A percentile compares a stretch with the other conserved stretches of the same genome.
phyloP scores from a whole-genome alignment of 768 basidiomycete genomes.

The Tulasnella sp. region DNA sequence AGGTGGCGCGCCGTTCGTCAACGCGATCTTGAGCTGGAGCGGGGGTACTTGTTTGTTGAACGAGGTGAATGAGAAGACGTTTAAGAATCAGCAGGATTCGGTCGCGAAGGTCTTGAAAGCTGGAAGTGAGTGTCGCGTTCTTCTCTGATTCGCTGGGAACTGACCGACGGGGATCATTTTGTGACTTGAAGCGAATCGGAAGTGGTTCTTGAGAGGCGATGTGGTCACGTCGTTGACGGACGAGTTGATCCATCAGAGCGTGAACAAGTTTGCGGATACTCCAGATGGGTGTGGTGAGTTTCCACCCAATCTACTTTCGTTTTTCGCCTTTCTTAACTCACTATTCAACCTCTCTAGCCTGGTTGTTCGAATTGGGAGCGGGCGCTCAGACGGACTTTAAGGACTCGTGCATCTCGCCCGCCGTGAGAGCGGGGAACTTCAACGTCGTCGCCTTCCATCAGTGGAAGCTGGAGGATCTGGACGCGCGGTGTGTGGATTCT shows the following conservation, averaged over 20 bases:
- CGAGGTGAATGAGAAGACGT: constrained; percentile 84
- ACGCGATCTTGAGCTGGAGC: constrained; percentile 78
- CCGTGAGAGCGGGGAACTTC: constrained; percentile 69
- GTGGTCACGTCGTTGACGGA: constrained; percentile 77
- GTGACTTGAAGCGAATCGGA: constrained; percentile 46
- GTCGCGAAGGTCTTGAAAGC: constrained; percentile 82
- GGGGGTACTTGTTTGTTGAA: constrained; percentile 78
- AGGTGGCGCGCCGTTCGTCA: constrained; percentile 62
- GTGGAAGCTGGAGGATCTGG: constrained; percentile 77
- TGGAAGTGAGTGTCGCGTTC: constrained; percentile 41
- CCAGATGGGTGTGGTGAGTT: constrained; percentile 85
- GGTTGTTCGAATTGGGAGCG: constrained; percentile 86
- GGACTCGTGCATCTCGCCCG: constrained; percentile 56
- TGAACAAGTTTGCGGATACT: constrained; percentile 65
- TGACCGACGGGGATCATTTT: neutral
- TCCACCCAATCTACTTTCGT: neutral
- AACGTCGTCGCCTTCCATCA: constrained; percentile 86
- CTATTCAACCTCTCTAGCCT: constrained; percentile 38
- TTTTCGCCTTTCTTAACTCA: neutral
- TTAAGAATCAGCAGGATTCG: constrained; percentile 82
- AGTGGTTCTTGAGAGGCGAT: constrained; percentile 86
- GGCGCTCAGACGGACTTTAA: constrained; percentile 67
- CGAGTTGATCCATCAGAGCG: constrained; percentile 74
- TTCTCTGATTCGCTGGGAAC: neutral
- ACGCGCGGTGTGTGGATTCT: constrained; percentile 66